Percentiles rank a stretch among this genome's conserved stretches.
Conservation (phyloP, 345 rosid genomes). For the Eucalyptus brandiana region DNA sequence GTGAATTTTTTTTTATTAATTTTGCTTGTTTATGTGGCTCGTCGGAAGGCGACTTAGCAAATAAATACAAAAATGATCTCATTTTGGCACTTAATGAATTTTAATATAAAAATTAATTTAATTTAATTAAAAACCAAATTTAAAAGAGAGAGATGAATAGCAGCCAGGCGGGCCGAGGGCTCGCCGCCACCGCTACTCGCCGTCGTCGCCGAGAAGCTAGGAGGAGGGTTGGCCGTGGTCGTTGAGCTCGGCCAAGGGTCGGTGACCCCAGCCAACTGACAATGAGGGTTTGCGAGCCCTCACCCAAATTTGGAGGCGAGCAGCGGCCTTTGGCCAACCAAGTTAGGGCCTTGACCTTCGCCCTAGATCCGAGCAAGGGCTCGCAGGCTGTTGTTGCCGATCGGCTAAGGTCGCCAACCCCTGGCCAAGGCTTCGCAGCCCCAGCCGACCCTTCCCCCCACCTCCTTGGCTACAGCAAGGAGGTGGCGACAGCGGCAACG, state of each 20-base stretch:
- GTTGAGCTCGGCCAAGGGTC: accelerated
- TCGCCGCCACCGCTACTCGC: accelerated
- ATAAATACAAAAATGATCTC: accelerated
- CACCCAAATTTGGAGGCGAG: accelerated
- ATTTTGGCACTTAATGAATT: accelerated
- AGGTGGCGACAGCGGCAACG: accelerated
- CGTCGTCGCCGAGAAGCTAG: accelerated
- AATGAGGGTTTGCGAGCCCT: no score
- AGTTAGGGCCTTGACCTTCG: accelerated
- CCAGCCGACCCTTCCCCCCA: accelerated
- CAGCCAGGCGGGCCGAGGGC: accelerated
- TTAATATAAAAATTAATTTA: no score
- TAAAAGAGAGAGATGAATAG: accelerated
- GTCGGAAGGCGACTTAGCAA: accelerated
- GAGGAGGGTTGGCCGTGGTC: accelerated
- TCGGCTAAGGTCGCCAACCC: no score
- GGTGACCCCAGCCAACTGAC: accelerated
- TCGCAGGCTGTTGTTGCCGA: accelerated
- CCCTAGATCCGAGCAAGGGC: accelerated
- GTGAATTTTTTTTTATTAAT: no score
- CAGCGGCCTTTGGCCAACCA: accelerated
- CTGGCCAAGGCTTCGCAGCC: no score
- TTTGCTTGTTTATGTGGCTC: accelerated
- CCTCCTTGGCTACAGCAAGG: accelerated
- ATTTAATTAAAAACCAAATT: no score